Conservation (phyloP, 805 yeast genomes). For the Vanderwaltozyma verrucispora region DNA sequence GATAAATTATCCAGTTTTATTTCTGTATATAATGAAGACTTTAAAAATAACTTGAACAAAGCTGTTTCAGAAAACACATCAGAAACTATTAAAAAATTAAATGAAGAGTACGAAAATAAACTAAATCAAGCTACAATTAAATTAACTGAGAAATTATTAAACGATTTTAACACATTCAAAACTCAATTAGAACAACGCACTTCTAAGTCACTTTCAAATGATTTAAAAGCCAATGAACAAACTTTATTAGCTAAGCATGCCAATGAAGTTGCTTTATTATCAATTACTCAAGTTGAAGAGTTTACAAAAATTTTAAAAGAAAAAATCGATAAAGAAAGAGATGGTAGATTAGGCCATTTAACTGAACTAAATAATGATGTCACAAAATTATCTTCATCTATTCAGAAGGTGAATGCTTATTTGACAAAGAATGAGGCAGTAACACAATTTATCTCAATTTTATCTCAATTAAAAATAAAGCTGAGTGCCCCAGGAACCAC, state of each 20-base stretch:
- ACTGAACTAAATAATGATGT: slow-evolving; percentile 47
- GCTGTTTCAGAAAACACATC: slow-evolving; percentile 10
- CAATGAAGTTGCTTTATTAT: slow-evolving; percentile 57
- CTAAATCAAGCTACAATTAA: slow-evolving; percentile 39
- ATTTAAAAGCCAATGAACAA: slow-evolving; percentile 56
- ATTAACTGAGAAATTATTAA: slow-evolving; percentile 46
- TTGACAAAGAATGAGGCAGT: slow-evolving; percentile 30
- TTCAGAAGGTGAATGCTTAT: slow-evolving; percentile 34
- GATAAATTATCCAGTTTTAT: slow-evolving; percentile 9
- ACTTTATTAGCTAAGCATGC: slow-evolving; percentile 61
- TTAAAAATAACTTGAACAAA: slow-evolving; percentile 9
- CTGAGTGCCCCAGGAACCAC: slow-evolving; percentile 11
- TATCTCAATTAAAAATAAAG: slow-evolving; percentile 16
- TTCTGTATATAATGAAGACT: slow-evolving; percentile 8
- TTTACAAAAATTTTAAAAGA: slow-evolving; percentile 48
- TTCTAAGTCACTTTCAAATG: slow-evolving; percentile 45
- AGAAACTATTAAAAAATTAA: slow-evolving; percentile 12
- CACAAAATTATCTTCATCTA: slow-evolving; percentile 32
- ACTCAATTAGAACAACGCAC: slow-evolving; percentile 49
- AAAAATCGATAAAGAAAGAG: slow-evolving; percentile 62
- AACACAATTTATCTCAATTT: slow-evolving; percentile 18
- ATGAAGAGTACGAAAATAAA: slow-evolving; percentile 15
- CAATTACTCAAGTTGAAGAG: slow-evolving; percentile 58
- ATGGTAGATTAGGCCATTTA: slow-evolving; percentile 65
- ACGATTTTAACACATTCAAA: slow-evolving; percentile 55